Conservation (phyloP, 1,284 basidiomycete genomes). For the Microbotryomycetes sp. region DNA sequence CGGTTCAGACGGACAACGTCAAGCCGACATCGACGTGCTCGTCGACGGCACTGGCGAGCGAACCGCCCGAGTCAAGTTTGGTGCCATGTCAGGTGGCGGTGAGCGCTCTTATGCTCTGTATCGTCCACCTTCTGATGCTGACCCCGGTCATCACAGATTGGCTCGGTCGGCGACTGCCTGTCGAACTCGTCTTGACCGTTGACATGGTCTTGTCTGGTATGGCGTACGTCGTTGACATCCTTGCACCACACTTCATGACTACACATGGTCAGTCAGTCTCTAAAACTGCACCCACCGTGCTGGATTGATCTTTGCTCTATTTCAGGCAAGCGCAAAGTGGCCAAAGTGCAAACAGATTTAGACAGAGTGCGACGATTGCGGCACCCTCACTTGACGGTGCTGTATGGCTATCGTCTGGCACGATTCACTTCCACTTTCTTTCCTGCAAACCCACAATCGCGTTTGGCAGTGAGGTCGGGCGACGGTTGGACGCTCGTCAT, state of each 20-base stretch:
- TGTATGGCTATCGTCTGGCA: conserved; percentile 31
- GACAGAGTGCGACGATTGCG: conserved; percentile 16
- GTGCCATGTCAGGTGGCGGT: conserved; percentile 8
- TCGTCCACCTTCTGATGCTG: not conserved
- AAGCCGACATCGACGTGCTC: conserved; percentile 1
- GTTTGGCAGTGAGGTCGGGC: conserved; percentile 6
- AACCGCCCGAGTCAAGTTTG: conserved; percentile 17
- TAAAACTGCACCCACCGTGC: too few relatives aligned
- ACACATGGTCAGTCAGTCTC: conserved; percentile 11
- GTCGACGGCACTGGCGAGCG: not conserved
- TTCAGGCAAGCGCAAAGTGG: conserved; percentile 32
- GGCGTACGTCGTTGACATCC: conserved; percentile 30
- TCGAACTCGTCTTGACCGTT: not conserved
- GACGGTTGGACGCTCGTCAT: conserved; percentile 32
- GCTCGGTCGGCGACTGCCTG: conserved; percentile 16
- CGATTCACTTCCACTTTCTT: conserved; percentile 27
- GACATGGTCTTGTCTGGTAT: conserved; percentile 13
- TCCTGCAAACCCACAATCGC: conserved; percentile 3
- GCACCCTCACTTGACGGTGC: conserved; percentile 25
- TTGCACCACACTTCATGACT: conserved; percentile 33
- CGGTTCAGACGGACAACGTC: not conserved
- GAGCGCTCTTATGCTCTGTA: not conserved
- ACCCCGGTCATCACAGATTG: too few relatives aligned
- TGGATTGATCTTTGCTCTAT: too few relatives aligned
- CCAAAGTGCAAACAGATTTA: conserved; percentile 32